Evolutionary conservation across 345 rosid genomes (phyloP).

Genomic region (Cardamine resedifolia): DNA sequence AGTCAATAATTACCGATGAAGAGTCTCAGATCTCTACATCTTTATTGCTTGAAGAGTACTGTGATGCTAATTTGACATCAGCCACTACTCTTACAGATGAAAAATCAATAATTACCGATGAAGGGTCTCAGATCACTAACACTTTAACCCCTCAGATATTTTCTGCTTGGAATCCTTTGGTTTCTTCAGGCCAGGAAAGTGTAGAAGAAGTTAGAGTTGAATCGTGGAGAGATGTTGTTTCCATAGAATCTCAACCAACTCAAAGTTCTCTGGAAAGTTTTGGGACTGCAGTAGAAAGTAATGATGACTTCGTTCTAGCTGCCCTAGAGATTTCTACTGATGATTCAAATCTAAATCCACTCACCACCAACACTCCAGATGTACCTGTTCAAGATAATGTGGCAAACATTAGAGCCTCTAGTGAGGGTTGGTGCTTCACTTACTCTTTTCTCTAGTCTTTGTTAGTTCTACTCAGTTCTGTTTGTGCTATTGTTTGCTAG

Average conservation of each 20-base stretch:
- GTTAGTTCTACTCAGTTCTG: background rate
- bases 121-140: constrained; percentile 11
- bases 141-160: background rate
- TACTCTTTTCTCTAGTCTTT: background rate
- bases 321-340: constrained; percentile 24
- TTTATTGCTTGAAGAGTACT: constrained; percentile 21
- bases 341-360: constrained; percentile 4
- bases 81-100: constrained; percentile 14
- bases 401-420: constrained; percentile 19
- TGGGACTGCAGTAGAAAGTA: constrained; percentile 4
- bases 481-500: background rate
- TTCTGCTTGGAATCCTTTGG: background rate
- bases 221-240: background rate
- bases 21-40: background rate
- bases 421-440: constrained; percentile 43
- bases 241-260: constrained; percentile 26
- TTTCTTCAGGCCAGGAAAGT: background rate
- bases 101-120: constrained; percentile 3
- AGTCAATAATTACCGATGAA: constrained; percentile 11
- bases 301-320: constrained; percentile 3
- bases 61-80: constrained; percentile 14
- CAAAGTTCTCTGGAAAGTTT: constrained; percentile 26
- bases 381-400: constrained; percentile 24
- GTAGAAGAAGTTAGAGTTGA: constrained; percentile 10
- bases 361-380: constrained; percentile 12